Percentiles rank a stretch among this genome's conserved stretches.
phyloP scores from a whole-genome alignment of 805 yeast genomes.

The Barnettozyma sp. region DNA sequence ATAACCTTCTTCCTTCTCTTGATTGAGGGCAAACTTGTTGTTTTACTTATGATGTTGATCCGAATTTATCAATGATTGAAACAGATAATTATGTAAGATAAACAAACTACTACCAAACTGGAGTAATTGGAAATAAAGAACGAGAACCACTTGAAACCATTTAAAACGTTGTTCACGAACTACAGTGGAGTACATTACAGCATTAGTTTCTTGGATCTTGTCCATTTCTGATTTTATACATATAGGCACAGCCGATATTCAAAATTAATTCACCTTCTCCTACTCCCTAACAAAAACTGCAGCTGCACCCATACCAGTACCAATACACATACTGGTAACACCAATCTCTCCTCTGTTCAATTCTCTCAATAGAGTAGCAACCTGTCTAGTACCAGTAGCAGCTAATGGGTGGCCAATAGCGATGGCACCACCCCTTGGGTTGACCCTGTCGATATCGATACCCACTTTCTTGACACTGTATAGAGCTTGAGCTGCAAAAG shows the following conservation, averaged over 20 bases:
- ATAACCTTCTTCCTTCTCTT: background rate
- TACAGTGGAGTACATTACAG: too few species aligned
- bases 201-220: too few species aligned
- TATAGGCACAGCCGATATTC: too few species aligned
- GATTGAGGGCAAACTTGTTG: background rate
- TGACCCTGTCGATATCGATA: slow-evolving; percentile 64
- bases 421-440: slow-evolving; percentile 94
- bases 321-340: slow-evolving; percentile 93
- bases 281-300: slow-evolving; percentile 77
- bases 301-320: slow-evolving; percentile 99
- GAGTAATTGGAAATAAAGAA: too few species aligned
- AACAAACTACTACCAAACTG: too few species aligned
- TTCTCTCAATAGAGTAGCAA: slow-evolving; percentile 81
- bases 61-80: too few species aligned
- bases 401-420: slow-evolving; percentile 95
- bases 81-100: too few species aligned
- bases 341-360: slow-evolving; percentile 77
- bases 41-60: too few species aligned
- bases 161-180: too few species aligned
- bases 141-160: too few species aligned
- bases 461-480: slow-evolving; percentile 62
- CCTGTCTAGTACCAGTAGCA: slow-evolving; percentile 87
- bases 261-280: too few species aligned
- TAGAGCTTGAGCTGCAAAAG: slow-evolving; percentile 92
- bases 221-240: too few species aligned